Percentiles rank a stretch among this genome's conserved stretches.
Evolutionary conservation across 371 early-diverging fungal species (phyloP).

Genomic region (Zychaea mexicana): DNA sequence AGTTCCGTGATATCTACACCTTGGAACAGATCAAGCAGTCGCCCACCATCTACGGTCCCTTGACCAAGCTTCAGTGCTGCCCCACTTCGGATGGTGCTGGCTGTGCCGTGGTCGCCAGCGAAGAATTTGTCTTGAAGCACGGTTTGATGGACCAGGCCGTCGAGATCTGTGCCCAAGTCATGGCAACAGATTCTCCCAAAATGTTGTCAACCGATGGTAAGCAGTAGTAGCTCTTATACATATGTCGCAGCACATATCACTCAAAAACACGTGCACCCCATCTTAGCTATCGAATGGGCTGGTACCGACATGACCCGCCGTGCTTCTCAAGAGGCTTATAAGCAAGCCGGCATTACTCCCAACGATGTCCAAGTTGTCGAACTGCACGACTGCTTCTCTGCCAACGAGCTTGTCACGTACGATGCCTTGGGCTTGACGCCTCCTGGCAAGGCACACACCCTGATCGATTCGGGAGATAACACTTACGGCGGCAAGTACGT

Average conservation of each 20-base stretch:
- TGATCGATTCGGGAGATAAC: slow-evolving; percentile 59
- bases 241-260: not conserved
- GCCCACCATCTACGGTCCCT: slow-evolving; percentile 66
- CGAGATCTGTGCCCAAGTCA: slow-evolving; percentile 69
- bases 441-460: slow-evolving; percentile 64
- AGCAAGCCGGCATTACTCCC: slow-evolving; percentile 61
- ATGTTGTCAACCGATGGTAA: slow-evolving; percentile 45
- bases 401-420: slow-evolving; percentile 79
- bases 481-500: slow-evolving; percentile 67
- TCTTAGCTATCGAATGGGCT: slow-evolving; percentile 66
- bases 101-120: slow-evolving; percentile 69
- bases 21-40: slow-evolving; percentile 70
- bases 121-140: slow-evolving; percentile 68
- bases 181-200: slow-evolving; percentile 77
- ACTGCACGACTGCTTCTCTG: slow-evolving; percentile 83
- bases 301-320: slow-evolving; percentile 76
- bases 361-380: slow-evolving; percentile 74
- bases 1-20: slow-evolving; percentile 72
- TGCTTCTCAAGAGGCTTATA: slow-evolving; percentile 60
- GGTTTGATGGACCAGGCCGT: slow-evolving; percentile 70
- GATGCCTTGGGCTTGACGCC: slow-evolving; percentile 75
- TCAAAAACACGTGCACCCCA: not conserved
- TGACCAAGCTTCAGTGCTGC: slow-evolving; percentile 80
- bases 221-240: too few species aligned
- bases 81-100: slow-evolving; percentile 82